Percentiles rank a stretch among this genome's conserved stretches.
Conservation (phyloP, 2,329 filamentous ascomycete species). For the Aspergillus luchuensis region DNA sequence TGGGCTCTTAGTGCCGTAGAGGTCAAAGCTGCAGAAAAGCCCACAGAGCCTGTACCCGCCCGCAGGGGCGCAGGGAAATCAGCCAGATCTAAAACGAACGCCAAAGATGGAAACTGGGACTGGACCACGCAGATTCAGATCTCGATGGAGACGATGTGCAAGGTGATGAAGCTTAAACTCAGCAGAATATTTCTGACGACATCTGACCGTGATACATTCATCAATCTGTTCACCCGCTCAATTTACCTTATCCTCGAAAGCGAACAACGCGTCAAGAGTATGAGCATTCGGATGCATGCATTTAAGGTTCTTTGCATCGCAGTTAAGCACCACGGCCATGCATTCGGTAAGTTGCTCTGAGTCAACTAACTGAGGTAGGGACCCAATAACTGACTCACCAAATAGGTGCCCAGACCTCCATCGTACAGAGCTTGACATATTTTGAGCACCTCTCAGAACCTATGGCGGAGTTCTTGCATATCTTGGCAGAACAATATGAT, state of each 20-base stretch:
- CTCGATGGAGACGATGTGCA: slow-evolving; percentile 92
- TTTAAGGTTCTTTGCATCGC: slow-evolving; percentile 97
- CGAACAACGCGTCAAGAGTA: slow-evolving; percentile 87
- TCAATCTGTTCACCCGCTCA: slow-evolving; percentile 85
- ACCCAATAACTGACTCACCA: slow-evolving; percentile 23
- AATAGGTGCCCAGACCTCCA: slow-evolving; percentile 89
- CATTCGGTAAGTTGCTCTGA: slow-evolving; percentile 66
- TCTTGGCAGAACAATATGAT: slow-evolving; percentile 94
- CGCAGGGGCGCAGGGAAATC: slow-evolving; percentile 74
- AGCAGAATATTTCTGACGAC: slow-evolving; percentile 93
- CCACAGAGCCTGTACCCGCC: slow-evolving; percentile 68
- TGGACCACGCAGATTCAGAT: slow-evolving; percentile 83
- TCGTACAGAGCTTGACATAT: slow-evolving; percentile 96
- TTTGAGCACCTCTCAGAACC: slow-evolving; percentile 98
- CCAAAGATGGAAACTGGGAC: slow-evolving; percentile 82
- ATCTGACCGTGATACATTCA: slow-evolving; percentile 92
- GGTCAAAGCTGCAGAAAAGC: slow-evolving; percentile 88
- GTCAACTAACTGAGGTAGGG: neutral
- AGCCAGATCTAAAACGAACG: slow-evolving; percentile 67
- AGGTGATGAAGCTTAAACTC: slow-evolving; percentile 89
- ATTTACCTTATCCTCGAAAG: slow-evolving; percentile 94
- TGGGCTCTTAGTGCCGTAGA: slow-evolving; percentile 97
- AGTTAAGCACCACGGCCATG: slow-evolving; percentile 96
- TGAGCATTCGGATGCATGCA: slow-evolving; percentile 88
- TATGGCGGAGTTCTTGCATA: slow-evolving; percentile 97